Conservation (phyloP, 2,329 filamentous ascomycete genomes). For the Aspergillaceae sp. region DNA sequence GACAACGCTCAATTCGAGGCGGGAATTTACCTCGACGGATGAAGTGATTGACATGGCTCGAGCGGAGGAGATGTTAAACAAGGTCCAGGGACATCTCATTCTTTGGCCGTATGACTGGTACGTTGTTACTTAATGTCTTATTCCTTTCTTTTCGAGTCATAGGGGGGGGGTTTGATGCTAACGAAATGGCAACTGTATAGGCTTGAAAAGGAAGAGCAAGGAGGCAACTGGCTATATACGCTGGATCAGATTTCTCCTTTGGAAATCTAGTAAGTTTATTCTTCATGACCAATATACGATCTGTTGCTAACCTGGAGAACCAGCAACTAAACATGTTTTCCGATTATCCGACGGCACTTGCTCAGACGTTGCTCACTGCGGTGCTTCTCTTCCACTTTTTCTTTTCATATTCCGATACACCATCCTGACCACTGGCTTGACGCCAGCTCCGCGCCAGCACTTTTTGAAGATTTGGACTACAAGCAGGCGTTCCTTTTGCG, state of each 20-base stretch:
- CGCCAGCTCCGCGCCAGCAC: too few relatives aligned
- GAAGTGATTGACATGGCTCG: conserved; percentile 68
- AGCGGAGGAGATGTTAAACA: conserved; percentile 69
- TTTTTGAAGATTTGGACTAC: too few relatives aligned
- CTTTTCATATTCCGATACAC: too few relatives aligned
- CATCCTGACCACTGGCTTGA: too few relatives aligned
- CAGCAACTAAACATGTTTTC: conserved; percentile 19
- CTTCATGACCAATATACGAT: not conserved
- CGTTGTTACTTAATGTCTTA: conserved; percentile 9
- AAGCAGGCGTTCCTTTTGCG: too few relatives aligned
- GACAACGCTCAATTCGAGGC: conserved; percentile 39
- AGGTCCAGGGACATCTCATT: conserved; percentile 83
- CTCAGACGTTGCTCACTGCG: too few relatives aligned
- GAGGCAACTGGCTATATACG: conserved; percentile 93
- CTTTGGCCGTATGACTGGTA: conserved; percentile 91
- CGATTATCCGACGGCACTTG: too few relatives aligned
- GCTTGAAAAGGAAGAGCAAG: conserved; percentile 82
- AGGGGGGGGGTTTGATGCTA: conserved; percentile 3
- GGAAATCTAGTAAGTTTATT: conserved; percentile 65
- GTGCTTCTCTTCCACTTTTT: not conserved
- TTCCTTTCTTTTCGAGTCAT: conserved; percentile 1
- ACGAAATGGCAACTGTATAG: conserved; percentile 20
- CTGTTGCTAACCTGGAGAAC: conserved; percentile 2
- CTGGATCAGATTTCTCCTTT: conserved; percentile 92
- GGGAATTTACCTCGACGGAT: conserved; percentile 50